These are phyloP conservation scores for Alternaria solani DNA, from an alignment of 2,329 filamentous ascomycete genomes.

Conservation along the genomic window DNA sequence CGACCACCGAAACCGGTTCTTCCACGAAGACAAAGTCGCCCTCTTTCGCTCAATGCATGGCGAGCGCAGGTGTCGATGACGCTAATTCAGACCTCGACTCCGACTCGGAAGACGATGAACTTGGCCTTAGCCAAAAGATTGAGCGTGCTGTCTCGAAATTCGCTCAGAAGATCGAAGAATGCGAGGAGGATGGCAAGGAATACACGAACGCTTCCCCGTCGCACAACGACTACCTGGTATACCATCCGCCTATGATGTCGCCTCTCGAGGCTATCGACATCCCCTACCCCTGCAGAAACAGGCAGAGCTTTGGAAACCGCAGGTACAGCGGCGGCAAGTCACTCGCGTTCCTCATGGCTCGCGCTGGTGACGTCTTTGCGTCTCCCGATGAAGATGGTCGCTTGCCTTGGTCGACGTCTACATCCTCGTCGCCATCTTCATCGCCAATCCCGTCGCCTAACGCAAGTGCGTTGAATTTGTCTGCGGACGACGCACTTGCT, in stretches of 20 bases:
- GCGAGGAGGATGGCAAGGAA: neutral
- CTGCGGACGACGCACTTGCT: neutral
- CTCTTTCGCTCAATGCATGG: slow-evolving; percentile 15
- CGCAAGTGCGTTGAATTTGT: neutral
- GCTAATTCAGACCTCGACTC: slow-evolving; percentile 8
- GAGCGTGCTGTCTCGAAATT: neutral
- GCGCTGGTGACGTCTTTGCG: neutral
- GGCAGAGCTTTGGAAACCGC: neutral
- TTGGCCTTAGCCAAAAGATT: neutral
- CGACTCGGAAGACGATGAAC: neutral
- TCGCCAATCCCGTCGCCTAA: neutral
- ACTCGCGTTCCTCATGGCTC: slow-evolving; percentile 2
- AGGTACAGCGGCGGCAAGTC: neutral
- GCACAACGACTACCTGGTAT: neutral
- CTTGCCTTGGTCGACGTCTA: neutral
- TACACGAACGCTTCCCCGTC: no score
- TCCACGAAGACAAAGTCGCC: neutral
- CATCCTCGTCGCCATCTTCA: neutral
- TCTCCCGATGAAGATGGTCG: neutral
- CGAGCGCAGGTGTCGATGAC: neutral
- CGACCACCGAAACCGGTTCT: neutral
- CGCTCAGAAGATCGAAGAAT: neutral
- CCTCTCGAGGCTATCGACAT: neutral
- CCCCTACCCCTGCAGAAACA: neutral
- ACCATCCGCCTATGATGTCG: neutral